Base-by-base conservation (phyloP, 306 rosid species). In the Glycyrrhiza uralensis region DNA sequence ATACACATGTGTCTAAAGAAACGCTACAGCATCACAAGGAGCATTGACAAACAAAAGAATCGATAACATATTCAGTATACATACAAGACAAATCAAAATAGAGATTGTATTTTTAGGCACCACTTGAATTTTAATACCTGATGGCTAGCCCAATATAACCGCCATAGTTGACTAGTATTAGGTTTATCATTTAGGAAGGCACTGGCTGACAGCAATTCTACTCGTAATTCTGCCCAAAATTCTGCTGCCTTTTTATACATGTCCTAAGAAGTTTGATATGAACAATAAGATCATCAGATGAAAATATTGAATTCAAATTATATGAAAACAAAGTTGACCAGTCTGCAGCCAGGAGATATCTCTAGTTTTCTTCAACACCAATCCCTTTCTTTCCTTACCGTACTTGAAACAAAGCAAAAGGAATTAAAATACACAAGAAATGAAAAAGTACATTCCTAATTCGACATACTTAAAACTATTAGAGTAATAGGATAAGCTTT, bases 141-240 rank as follows among this genome's bases (percentile, higher is more conserved):
- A 86, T 94, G 99, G 78, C 97, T 89, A 52, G 99, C 99, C 99
- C 99, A 94, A 77, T 89, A 94, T 49, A 94, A 74, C 71, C 99
- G 85, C 99, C 99, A 94, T 15, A 94, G 69, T 76, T 94, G 99
- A 88, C 94, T 90, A 51, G 89, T 78, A 76, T 58, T 86, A 56
- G 97, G 96, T 64, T 84, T 94, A 46, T 94, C 97, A 81, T 79
- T 77, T 42, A 87, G 79, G 78, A 85, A 79, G 7, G 92, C 79
- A 85, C 86, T 56, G 42, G 99, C 97, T 44, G 96, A 71, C 50
- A 94, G 73, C 74, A 94, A 81, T 65, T 94, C 97, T 50, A 86
- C 80, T 5, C 99, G 93, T 75, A 94, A 83, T 76, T 86, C 91
- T 64, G 93, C 87, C 99, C 99, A 94, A 86, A 94, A 91, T 75